Evolutionary conservation across 495 filamentous ascomycete species (phyloP), one percentile per base, ranked within the genome.

Genomic region (Talaromyces ruber): DNA sequence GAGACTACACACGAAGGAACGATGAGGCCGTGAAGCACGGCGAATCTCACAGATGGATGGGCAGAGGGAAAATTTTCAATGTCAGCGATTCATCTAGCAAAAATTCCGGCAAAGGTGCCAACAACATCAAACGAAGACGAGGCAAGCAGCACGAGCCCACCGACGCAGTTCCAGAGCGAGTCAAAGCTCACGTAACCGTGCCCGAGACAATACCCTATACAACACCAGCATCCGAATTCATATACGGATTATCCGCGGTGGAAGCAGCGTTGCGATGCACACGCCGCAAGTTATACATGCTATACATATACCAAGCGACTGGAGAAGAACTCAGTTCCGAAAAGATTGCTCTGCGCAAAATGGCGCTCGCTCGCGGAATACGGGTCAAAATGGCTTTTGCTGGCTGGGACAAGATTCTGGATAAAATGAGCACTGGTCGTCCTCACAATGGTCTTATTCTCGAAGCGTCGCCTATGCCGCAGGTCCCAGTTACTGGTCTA

Each of bases 361-460:
- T 90, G 24, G 90, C 91, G 5, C 66, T 72, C 0, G 67, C 73
- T n/a, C 81, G 79, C 58, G 72, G 79, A 30, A 72, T 97, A 26
- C 64, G 74, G 6, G 74, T 82, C 12, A 77, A 84, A 22, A 72
- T 87, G 61, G 77, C 76, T 8, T 78, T 78, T 63, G 76, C 68
- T 7, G 84, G 81, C 3, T 81, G 79, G 74, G 70, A 88, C 32
- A 78, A 81, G 0, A 68, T 93, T 24, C 76, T 98, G 71, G 89
- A 96, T 69, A 93, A 89, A 71, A 89, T 95, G 87, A 86, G 86
- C 64, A 78, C 74, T 16, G 85, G 86, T n/a, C 81, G 94, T 60
- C 91, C 93, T 32, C 94, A 98, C 70, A 98, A 97, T 71, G 85
- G 93, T 59, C 92, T 87, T 68, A 77, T 98, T 43, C 82, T 98